Evolutionary conservation across 2,329 filamentous ascomycete genomes (phyloP).

Genomic region (Colletotrichum navitas): DNA sequence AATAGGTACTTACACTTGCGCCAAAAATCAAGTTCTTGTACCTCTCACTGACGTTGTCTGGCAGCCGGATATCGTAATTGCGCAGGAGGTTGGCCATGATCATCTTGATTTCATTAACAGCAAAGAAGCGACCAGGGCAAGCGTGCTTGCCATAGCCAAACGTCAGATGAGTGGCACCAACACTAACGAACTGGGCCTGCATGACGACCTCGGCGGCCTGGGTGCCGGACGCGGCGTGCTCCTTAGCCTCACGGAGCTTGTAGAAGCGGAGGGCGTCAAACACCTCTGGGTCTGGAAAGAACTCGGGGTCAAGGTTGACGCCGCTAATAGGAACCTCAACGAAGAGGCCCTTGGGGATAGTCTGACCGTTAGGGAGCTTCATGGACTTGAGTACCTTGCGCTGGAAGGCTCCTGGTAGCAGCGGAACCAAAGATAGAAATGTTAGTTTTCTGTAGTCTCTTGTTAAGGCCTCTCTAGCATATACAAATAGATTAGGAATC

Average conservation of each 20-base stretch:
- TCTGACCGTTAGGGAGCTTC: slow-evolving; percentile 66
- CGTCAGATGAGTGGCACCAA: slow-evolving; percentile 44
- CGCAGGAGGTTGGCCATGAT: slow-evolving; percentile 40
- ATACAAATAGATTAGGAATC: too few relatives aligned
- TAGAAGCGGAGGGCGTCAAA: slow-evolving; percentile 65
- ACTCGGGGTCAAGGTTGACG: slow-evolving; percentile 53
- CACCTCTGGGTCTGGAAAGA: slow-evolving; percentile 55
- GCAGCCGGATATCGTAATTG: slow-evolving; percentile 41
- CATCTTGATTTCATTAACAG: slow-evolving; percentile 44
- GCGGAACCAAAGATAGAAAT: background rate
- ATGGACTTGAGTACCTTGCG: slow-evolving; percentile 65
- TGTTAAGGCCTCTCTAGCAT: too few relatives aligned
- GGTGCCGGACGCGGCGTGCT: slow-evolving; percentile 20
- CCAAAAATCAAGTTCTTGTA: slow-evolving; percentile 27
- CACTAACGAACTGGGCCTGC: slow-evolving; percentile 57
- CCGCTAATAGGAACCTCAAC: slow-evolving; percentile 56
- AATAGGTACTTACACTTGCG: slow-evolving; percentile 14
- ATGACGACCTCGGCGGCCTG: slow-evolving; percentile 43
- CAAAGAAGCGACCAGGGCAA: slow-evolving; percentile 42
- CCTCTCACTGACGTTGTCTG: slow-evolving; percentile 26
- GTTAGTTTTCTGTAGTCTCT: background rate
- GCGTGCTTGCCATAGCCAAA: slow-evolving; percentile 44
- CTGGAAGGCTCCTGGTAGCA: slow-evolving; percentile 57
- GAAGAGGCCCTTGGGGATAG: slow-evolving; percentile 58
- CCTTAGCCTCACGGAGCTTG: slow-evolving; percentile 52